Evolutionary conservation across 2,329 filamentous ascomycete genomes (phyloP).

Genomic region (Botryotinia convoluta): DNA sequence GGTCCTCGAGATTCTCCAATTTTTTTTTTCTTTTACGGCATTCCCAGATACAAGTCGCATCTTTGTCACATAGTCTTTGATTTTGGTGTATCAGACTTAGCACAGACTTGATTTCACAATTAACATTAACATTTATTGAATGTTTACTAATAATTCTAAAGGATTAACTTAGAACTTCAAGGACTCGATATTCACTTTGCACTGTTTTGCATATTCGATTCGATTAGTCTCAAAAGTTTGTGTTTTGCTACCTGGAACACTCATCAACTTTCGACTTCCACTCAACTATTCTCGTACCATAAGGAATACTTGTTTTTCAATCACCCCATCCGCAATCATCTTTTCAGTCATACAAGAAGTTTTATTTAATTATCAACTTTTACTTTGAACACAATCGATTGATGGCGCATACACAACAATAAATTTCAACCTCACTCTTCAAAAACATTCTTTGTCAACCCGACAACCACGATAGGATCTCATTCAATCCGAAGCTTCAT

Average conservation of each 20-base stretch:
- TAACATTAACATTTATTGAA: slow-evolving; percentile 10
- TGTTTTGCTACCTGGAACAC: slow-evolving; percentile 32
- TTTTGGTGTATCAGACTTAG: slow-evolving; percentile 26
- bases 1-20: background rate
- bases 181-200: slow-evolving; percentile 23
- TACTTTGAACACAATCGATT: slow-evolving; percentile 20
- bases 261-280: slow-evolving; percentile 21
- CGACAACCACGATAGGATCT: slow-evolving; percentile 22
- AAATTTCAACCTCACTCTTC: slow-evolving; percentile 31
- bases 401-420: slow-evolving; percentile 36
- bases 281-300: slow-evolving; percentile 16
- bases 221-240: slow-evolving; percentile 23
- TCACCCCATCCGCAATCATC: slow-evolving; percentile 11
- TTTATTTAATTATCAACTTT: slow-evolving; percentile 19
- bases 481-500: slow-evolving; percentile 23
- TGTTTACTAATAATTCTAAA: slow-evolving; percentile 24
- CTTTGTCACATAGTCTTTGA: slow-evolving; percentile 15
- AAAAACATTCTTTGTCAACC: slow-evolving; percentile 22
- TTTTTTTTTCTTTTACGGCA: background rate
- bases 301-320: slow-evolving; percentile 10
- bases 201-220: slow-evolving; percentile 34
- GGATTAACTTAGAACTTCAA: slow-evolving; percentile 25
- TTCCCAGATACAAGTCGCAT: slow-evolving; percentile 15
- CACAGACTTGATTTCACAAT: slow-evolving; percentile 21
- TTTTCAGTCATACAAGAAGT: slow-evolving; percentile 18